Evolutionary conservation across 306 rosid species (phyloP), one percentile per base, ranked within the genome.

Genomic region (Dalbergia oliveri): DNA sequence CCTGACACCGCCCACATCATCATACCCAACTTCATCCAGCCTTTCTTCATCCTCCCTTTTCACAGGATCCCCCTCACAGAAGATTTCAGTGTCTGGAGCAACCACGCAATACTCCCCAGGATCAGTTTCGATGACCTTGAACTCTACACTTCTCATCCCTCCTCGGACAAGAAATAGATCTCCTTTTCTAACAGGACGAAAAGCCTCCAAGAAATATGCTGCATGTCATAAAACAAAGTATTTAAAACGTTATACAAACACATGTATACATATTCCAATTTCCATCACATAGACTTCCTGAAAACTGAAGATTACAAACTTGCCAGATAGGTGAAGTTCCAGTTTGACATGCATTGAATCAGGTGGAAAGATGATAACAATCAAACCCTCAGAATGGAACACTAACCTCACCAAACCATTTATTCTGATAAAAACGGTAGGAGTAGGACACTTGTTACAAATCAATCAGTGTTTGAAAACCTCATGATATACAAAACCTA

Each of bases 1-100:
- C 80, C 90, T 81, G 63, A 90, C 91, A 57, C 94, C 94, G 62
- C 94, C 94, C 81, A 90, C 94, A 69, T 90, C 94, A 90, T 90
- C 90, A 45, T 90, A 90, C 12, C 94, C 91, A 80, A 90, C 84
- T 51, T 88, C 91, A 69, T 90, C 90, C 66, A 90, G 73, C 72
- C 88, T 86, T 57, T 88, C 91, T 59, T 84, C 91, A 37, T 90
- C 94, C 86, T 90, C 94, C 78, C 94, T 86, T 82, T 66, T 84
- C 56, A 90, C 84, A 18, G 94, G 91, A 16, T 82, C 94, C 73
- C 91, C 91, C 66, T 80, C 90, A 68, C 90, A 88, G 86, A 88
- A 90, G 75, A 90, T 88, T 82, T 88, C 91, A 6, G 94, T 90
- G 73, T 90, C 91, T n/a, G 91, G 94, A 65, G 91, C 87, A 77